Conservation (phyloP, 768 basidiomycete species). For the Cyclocybe cylindracea region DNA sequence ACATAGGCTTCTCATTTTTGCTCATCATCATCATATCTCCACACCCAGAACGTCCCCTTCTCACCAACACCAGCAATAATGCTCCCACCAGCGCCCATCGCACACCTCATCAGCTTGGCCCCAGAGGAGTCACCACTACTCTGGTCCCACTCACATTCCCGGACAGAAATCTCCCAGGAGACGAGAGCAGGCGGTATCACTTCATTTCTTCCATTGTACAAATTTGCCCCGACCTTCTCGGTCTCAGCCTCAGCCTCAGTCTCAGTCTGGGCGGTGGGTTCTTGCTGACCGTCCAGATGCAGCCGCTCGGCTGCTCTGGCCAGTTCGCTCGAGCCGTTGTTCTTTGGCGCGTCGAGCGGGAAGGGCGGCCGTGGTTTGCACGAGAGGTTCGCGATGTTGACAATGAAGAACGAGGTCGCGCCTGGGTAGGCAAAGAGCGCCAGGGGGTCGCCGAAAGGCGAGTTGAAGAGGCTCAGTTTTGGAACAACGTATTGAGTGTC, state of each 20-base stretch:
- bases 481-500: conserved; percentile 32
- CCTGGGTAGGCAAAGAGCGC: conserved; percentile 43
- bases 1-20: background rate
- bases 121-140: conserved; percentile 1
- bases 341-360: conserved; percentile 30
- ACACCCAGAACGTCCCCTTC: conserved; percentile 41
- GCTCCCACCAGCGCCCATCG: conserved; percentile 44
- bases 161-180: conserved; percentile 22
- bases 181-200: conserved; percentile 13
- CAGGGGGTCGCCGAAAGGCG: conserved; percentile 52
- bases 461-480: conserved; percentile 43
- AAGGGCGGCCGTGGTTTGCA: conserved; percentile 44
- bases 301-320: conserved; percentile 2
- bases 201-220: conserved; percentile 8
- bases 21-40: conserved; percentile 24
- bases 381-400: conserved; percentile 48
- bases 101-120: conserved; percentile 37
- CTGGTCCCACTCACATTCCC: background rate
- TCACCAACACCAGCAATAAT: conserved; percentile 41
- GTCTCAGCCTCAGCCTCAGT: background rate
- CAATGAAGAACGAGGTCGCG: conserved; percentile 39
- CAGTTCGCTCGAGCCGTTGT: background rate
- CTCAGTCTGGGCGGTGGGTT: no score
- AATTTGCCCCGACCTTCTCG: background rate
- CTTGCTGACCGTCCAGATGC: background rate